Percentiles rank a stretch among this genome's conserved stretches.
Evolutionary conservation across 768 basidiomycete genomes (phyloP).

Genomic region (Phlebiopsis gigantea): DNA sequence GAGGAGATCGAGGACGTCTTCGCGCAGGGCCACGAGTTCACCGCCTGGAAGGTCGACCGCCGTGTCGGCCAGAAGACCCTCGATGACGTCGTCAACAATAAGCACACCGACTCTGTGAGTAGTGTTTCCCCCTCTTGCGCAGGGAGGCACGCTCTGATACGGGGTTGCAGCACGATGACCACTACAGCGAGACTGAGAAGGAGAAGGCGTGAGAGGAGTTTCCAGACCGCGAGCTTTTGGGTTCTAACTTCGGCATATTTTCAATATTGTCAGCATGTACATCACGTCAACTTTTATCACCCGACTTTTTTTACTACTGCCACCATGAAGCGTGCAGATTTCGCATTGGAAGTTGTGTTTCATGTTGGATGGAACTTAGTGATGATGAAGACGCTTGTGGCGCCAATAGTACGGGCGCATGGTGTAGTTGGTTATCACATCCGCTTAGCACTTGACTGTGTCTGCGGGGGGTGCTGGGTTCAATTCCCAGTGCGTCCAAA

Average conservation of each 20-base stretch:
- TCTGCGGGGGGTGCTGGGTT: conserved; percentile 1
- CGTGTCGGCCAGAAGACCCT: conserved; percentile 60
- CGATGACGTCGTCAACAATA: conserved; percentile 35
- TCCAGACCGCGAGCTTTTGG: background rate
- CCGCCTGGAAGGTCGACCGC: conserved; percentile 64
- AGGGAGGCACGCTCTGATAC: background rate
- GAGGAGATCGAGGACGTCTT: conserved; percentile 82
- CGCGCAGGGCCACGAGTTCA: conserved; percentile 58
- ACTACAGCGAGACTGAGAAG: conserved; percentile 6
- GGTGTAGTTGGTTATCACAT: conserved; percentile 31
- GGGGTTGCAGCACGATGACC: background rate
- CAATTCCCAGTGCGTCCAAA: conserved; percentile 5
- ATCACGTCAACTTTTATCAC: background rate
- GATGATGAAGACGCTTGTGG: background rate
- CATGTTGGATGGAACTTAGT: background rate
- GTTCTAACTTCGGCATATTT: background rate
- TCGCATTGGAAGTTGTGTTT: background rate
- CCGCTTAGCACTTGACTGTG: conserved; percentile 21
- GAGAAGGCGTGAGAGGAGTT: background rate
- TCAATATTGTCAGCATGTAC: background rate
- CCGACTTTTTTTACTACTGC: background rate
- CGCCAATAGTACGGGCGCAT: conserved; percentile 17
- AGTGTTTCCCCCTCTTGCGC: background rate
- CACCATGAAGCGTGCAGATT: background rate
- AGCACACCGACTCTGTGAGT: background rate